Conservation (phyloP, 2,329 filamentous ascomycete species). For the Ascochyta lentis region DNA sequence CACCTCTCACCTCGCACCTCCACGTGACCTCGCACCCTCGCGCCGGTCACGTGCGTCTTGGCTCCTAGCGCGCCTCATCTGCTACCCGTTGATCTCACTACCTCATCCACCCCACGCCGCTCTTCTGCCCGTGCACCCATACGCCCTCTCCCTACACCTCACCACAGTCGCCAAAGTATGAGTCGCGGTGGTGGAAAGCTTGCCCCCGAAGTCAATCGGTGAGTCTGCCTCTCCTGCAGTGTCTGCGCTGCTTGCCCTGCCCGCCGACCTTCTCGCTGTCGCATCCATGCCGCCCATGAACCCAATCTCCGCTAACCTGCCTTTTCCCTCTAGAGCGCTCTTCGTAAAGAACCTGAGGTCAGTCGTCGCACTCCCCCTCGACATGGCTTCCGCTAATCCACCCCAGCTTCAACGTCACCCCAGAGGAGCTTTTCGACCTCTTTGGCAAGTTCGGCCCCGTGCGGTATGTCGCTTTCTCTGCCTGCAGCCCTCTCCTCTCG, state of each 20-base stretch:
- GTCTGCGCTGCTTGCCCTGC: conserved; percentile 6
- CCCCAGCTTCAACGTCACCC: conserved; percentile 93
- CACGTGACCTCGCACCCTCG: too few species aligned
- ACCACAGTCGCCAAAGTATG: conserved; percentile 70
- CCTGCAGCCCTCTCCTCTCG: conserved; percentile 14
- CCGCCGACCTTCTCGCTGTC: conserved; percentile 23
- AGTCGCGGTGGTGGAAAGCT: conserved; percentile 94
- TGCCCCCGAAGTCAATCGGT: conserved; percentile 99
- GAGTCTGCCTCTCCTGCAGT: conserved; percentile 50
- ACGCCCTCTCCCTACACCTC: conserved; percentile 28
- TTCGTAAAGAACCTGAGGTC: conserved; percentile 99
- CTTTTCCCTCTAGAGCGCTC: conserved; percentile 74
- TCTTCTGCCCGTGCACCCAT: conserved; percentile 23
- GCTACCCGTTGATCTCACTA: conserved; percentile 12
- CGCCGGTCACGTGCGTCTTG: conserved; percentile 14
- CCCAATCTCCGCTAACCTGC: conserved; percentile 43
- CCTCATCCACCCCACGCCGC: conserved; percentile 16
- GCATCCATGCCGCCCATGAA: conserved; percentile 30
- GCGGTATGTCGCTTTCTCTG: conserved; percentile 66
- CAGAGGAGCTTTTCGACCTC: conserved; percentile 97
- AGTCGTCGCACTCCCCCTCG: conserved; percentile 1
- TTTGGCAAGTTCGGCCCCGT: conserved; percentile 98
- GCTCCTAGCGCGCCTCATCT: conserved; percentile 14
- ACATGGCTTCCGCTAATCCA: conserved; percentile 9
- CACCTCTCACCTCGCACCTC: neutral